Evolutionary conservation across 1,284 basidiomycete genomes (phyloP).

Genomic region (Moesziomyces aphidis): DNA sequence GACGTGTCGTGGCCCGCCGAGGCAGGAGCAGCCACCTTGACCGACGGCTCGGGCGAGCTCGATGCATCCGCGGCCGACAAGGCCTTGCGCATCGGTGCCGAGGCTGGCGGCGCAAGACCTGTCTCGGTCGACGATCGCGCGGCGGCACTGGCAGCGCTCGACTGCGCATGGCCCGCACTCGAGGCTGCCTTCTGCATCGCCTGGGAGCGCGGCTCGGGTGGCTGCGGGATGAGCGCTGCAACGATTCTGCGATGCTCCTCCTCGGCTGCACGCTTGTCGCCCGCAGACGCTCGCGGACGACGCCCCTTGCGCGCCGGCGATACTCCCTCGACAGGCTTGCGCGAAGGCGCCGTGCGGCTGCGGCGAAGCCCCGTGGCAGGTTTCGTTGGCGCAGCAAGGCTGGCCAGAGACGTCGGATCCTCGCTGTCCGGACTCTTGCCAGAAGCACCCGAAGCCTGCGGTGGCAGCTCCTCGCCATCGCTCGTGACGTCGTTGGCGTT

Average conservation of each 20-base stretch:
- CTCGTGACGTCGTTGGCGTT: slow-evolving; percentile 19
- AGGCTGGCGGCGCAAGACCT: slow-evolving; percentile 13
- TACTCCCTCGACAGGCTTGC: slow-evolving; percentile 34
- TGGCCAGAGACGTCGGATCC: slow-evolving; percentile 1
- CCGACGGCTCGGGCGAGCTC: not conserved
- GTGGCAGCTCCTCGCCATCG: slow-evolving; percentile 24
- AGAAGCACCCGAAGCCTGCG: slow-evolving; percentile 17
- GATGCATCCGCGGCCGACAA: slow-evolving; percentile 25
- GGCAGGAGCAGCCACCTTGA: slow-evolving; percentile 3
- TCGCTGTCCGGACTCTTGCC: slow-evolving; percentile 20
- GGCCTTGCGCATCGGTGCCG: slow-evolving; percentile 39
- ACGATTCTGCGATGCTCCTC: slow-evolving; percentile 43
- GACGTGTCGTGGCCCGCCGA: slow-evolving; percentile 15
- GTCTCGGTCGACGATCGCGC: slow-evolving; percentile 15
- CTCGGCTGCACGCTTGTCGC: slow-evolving; percentile 37
- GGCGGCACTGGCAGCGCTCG: slow-evolving; percentile 6
- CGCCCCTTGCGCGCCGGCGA: slow-evolving; percentile 31
- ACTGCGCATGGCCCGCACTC: slow-evolving; percentile 18
- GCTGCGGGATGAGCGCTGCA: slow-evolving; percentile 41
- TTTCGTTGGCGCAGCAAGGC: slow-evolving; percentile 5
- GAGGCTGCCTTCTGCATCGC: slow-evolving; percentile 42
- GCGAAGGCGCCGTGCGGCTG: slow-evolving; percentile 44
- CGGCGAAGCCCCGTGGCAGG: slow-evolving; percentile 37
- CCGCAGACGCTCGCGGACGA: slow-evolving; percentile 44
- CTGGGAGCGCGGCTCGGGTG: slow-evolving; percentile 32